phyloP scores from a whole-genome alignment of 495 filamentous ascomycete genomes.

The Rostrohypoxylon terebratum region DNA sequence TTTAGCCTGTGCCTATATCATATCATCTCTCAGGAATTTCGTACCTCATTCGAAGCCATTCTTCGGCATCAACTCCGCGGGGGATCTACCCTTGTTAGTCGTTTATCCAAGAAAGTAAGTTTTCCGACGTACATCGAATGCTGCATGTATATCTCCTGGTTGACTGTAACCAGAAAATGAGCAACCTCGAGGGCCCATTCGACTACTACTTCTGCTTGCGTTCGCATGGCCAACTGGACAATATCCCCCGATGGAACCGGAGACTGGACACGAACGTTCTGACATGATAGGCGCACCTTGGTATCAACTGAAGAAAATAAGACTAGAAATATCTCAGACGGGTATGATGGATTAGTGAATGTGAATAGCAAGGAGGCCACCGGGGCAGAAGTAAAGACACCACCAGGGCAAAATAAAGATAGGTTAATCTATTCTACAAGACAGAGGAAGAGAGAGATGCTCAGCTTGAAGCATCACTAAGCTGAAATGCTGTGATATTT shows the following conservation, averaged over 20 bases:
- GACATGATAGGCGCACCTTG: constrained; percentile 35
- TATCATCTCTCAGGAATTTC: neutral
- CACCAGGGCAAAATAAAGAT: constrained; percentile 34
- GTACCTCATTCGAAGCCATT: constrained; percentile 44
- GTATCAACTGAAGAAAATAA: constrained; percentile 22
- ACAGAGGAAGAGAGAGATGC: constrained; percentile 12
- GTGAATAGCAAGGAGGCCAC: constrained; percentile 32
- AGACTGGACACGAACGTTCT: constrained; percentile 41
- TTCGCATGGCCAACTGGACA: constrained; percentile 33
- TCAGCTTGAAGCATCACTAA: neutral
- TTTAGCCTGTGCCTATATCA: constrained; percentile 29
- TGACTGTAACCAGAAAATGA: constrained; percentile 37
- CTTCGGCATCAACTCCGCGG: constrained; percentile 36
- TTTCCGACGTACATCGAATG: constrained; percentile 34
- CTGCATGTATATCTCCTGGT: constrained; percentile 37
- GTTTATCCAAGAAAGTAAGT: neutral
- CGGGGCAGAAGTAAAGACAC: constrained; percentile 38
- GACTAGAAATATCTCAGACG: constrained; percentile 13
- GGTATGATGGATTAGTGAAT: constrained; percentile 6
- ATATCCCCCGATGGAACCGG: constrained; percentile 34
- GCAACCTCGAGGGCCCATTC: constrained; percentile 39
- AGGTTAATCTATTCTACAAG: constrained; percentile 8
- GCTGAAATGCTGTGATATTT: constrained; percentile 12
- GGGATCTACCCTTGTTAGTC: constrained; percentile 37
- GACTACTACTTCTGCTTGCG: constrained; percentile 37